Evolutionary conservation across 1,284 basidiomycete species (phyloP).

Genomic region (Neolentinus lepideus): DNA sequence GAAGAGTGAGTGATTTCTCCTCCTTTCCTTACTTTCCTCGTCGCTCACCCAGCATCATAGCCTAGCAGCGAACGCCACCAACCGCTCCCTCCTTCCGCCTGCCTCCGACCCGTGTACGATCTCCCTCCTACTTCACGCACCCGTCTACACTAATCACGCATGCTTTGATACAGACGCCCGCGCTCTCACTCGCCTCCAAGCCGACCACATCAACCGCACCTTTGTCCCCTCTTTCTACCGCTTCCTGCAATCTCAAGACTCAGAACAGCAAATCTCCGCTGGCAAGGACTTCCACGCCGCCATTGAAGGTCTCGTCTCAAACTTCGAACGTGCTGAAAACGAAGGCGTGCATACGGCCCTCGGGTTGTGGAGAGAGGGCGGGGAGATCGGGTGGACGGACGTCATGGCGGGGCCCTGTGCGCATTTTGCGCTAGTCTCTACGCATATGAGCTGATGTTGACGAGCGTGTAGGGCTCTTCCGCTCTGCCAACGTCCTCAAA

Average conservation of each 20-base stretch:
- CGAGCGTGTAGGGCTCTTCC: constrained; percentile 47
- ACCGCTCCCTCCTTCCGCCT: constrained; percentile 50
- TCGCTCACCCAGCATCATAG: constrained; percentile 21
- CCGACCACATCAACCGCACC: constrained; percentile 57
- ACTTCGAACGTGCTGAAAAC: constrained; percentile 52
- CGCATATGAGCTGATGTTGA: neutral
- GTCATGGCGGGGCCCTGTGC: constrained; percentile 72
- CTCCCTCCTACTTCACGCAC: neutral
- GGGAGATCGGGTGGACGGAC: constrained; percentile 60
- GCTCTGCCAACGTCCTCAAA: constrained; percentile 56
- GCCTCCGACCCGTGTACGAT: constrained; percentile 50
- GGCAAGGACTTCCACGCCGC: constrained; percentile 53
- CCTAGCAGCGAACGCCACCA: constrained; percentile 36
- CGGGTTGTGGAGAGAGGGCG: constrained; percentile 50
- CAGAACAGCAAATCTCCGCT: constrained; percentile 43
- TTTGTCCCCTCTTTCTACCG: constrained; percentile 75
- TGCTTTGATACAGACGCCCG: constrained; percentile 41
- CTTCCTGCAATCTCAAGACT: constrained; percentile 69
- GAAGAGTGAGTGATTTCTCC: constrained; percentile 47
- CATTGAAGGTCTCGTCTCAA: constrained; percentile 43
- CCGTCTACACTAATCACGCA: neutral
- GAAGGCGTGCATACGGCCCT: constrained; percentile 32
- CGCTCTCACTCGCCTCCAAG: constrained; percentile 60
- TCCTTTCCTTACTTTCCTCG: neutral
- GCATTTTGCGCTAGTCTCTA: constrained; percentile 15